Percentiles rank a stretch among this genome's conserved stretches.
Conservation (phyloP, 2,329 filamentous ascomycete genomes). For the Hypocrella siamensis region DNA sequence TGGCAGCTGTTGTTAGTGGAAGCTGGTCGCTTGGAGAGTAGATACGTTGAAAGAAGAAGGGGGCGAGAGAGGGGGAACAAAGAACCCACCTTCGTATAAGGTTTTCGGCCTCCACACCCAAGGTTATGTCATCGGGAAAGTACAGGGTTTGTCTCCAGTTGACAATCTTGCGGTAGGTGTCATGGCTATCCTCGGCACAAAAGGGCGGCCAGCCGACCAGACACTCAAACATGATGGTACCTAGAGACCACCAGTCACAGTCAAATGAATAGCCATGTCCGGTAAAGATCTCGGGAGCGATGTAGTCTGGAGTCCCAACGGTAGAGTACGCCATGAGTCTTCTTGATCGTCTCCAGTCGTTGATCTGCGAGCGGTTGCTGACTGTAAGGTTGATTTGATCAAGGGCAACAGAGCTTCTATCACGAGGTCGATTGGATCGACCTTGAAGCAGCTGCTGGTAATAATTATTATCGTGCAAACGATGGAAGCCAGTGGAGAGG, state of each 20-base stretch:
- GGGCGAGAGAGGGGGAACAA: not conserved
- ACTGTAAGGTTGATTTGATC: constrained; percentile 98
- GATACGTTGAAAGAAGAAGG: not conserved
- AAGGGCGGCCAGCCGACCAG: constrained; percentile 97
- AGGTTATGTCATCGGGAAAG: constrained; percentile 87
- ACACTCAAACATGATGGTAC: constrained; percentile 99
- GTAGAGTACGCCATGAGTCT: constrained; percentile 96
- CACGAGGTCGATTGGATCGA: constrained; percentile 54
- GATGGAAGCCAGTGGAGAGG: constrained; percentile 93
- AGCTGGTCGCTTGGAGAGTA: too few species aligned
- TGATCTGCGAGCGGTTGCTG: constrained; percentile 94
- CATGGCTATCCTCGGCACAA: constrained; percentile 92
- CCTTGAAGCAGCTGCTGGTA: constrained; percentile 92
- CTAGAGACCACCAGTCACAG: constrained; percentile 98
- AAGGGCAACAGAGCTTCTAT: constrained; percentile 86
- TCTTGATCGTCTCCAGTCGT: constrained; percentile 94
- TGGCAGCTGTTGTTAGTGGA: too few species aligned
- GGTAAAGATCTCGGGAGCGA: constrained; percentile 95
- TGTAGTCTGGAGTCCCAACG: constrained; percentile 95
- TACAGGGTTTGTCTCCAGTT: constrained; percentile 94
- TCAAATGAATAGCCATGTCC: constrained; percentile 92
- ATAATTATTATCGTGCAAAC: constrained; percentile 94
- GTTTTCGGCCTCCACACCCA: constrained; percentile 79
- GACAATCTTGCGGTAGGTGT: constrained; percentile 98
- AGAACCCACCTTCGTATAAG: constrained; percentile 67